Percentiles rank a stretch among this genome's conserved stretches.
These are phyloP conservation scores for Trichoderma koningii DNA, from an alignment of 2,329 filamentous ascomycete genomes.

Conservation along the genomic window DNA sequence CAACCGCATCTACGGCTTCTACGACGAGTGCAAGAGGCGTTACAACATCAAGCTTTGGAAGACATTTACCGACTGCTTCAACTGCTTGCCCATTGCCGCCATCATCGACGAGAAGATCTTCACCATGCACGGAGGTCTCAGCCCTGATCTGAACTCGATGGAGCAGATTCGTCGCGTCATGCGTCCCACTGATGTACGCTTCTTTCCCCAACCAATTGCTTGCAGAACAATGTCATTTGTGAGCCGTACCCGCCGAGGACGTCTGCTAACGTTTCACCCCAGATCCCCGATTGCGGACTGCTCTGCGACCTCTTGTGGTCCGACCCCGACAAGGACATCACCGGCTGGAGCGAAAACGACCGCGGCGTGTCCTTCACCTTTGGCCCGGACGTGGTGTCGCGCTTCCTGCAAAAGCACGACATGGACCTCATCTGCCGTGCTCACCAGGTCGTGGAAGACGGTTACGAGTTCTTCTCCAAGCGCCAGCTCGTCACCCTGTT, in stretches of 20 bases:
- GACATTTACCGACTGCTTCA: constrained; percentile 99
- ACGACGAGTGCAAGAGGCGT: constrained; percentile 98
- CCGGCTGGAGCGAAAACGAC: constrained; percentile 98
- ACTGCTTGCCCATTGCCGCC: constrained; percentile 94
- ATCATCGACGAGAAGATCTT: constrained; percentile 99
- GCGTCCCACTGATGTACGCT: constrained; percentile 95
- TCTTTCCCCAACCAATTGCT: background rate
- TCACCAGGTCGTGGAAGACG: constrained; percentile 97
- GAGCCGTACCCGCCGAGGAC: background rate
- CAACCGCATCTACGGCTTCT: constrained; percentile 99
- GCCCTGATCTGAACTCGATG: constrained; percentile 98
- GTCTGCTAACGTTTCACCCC: constrained; percentile 30
- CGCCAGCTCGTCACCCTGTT: constrained; percentile 96
- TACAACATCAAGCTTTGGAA: constrained; percentile 99
- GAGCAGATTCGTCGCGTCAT: constrained; percentile 99
- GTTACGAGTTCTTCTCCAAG: constrained; percentile 99
- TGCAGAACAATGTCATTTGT: background rate
- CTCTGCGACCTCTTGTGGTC: constrained; percentile 98
- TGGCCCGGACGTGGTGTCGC: constrained; percentile 92
- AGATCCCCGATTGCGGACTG: constrained; percentile 98
- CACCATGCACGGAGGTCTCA: constrained; percentile 98
- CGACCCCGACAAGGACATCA: constrained; percentile 98
- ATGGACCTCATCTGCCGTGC: constrained; percentile 99
- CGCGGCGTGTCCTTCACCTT: constrained; percentile 98
- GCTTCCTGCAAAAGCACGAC: constrained; percentile 98